Evolutionary conservation across 805 yeast species (phyloP).

Genomic region (Nakazawaea populi): DNA sequence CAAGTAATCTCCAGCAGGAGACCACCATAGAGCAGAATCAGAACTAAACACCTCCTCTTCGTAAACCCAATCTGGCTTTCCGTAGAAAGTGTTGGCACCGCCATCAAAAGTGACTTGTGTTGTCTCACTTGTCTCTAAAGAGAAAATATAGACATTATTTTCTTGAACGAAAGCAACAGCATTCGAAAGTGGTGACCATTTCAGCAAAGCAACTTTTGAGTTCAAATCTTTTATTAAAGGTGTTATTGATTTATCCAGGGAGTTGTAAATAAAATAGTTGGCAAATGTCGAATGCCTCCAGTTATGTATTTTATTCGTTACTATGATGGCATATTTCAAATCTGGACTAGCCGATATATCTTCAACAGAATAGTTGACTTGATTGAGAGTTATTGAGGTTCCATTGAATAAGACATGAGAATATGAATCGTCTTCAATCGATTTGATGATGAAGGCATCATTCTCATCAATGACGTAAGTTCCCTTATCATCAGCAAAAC

Average conservation of each 20-base stretch:
- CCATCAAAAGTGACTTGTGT: slow-evolving; percentile 66
- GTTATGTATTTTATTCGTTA: slow-evolving; percentile 55
- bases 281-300: slow-evolving; percentile 49
- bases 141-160: slow-evolving; percentile 61
- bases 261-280: slow-evolving; percentile 10
- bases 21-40: slow-evolving; percentile 83
- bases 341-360: slow-evolving; percentile 62
- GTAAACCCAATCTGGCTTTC: slow-evolving; percentile 92
- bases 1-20: slow-evolving; percentile 61
- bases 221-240: slow-evolving; percentile 22
- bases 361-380: slow-evolving; percentile 39
- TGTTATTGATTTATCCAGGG: slow-evolving; percentile 13
- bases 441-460: slow-evolving; percentile 50
- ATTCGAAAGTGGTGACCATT: slow-evolving; percentile 71
- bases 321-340: slow-evolving; percentile 49
- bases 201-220: slow-evolving; percentile 37
- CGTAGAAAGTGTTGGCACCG: slow-evolving; percentile 66
- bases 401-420: slow-evolving; percentile 45
- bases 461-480: slow-evolving; percentile 49
- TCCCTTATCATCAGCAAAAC: slow-evolving; percentile 53
- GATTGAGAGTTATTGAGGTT: slow-evolving; percentile 34
- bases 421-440: slow-evolving; percentile 37
- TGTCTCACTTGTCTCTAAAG: slow-evolving; percentile 22
- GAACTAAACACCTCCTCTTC: slow-evolving; percentile 81
- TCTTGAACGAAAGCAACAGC: slow-evolving; percentile 61